Evolutionary conservation across 164 flowering plant species (phyloP), one percentile per base, ranked within the genome.

Genomic region (Chimonanthus praecox): DNA sequence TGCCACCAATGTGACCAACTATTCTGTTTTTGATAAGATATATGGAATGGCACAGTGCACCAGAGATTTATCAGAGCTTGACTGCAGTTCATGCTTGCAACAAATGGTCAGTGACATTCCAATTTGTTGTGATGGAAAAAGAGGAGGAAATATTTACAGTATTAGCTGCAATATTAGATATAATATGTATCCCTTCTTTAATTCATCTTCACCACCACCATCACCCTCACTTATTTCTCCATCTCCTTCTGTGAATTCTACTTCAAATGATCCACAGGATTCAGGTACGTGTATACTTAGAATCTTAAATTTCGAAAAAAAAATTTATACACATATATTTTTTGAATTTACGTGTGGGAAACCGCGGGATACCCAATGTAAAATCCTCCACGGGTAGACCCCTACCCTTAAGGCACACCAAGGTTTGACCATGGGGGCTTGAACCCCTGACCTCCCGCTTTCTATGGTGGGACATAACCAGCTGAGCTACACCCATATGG

Each of bases 21-120:
- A 66, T 6, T 21, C 49, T 0, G 58, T 49, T 5, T 18, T 4
- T 16, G 76, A 71, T 0, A 77, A 63, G 1, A 20, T 85, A 49
- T 82, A 81, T 75, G 83, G 80, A 7, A 69, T 86, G 44, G 87
- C 75, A 5, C 88, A 87, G 74, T 87, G 90, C 75, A 80, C 83
- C 7, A 75, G 77, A 46, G 85, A 85, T 73, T 13, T 86, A 64
- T 3, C 75, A 4, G 7, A n/a, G 3, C 9, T 16, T 5, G 76
- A 74, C 15, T 85, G 90, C 67, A 2, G 15, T 2, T 16, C 7
- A 2, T 87, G 90, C 62, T 78, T 87, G 2, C 7, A 15, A 6
- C 11, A 33, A 3, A 70, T 66, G 0, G 49, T 72, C 5, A 6
- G 58, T 3, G 3, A 20, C 1, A 20, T 84, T 5, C 72, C 71